Percentiles rank a stretch among this genome's conserved stretches.
Evolutionary conservation across 192 early-diverging fungal species (phyloP).

Genomic region (Entophlyctis luteolus): DNA sequence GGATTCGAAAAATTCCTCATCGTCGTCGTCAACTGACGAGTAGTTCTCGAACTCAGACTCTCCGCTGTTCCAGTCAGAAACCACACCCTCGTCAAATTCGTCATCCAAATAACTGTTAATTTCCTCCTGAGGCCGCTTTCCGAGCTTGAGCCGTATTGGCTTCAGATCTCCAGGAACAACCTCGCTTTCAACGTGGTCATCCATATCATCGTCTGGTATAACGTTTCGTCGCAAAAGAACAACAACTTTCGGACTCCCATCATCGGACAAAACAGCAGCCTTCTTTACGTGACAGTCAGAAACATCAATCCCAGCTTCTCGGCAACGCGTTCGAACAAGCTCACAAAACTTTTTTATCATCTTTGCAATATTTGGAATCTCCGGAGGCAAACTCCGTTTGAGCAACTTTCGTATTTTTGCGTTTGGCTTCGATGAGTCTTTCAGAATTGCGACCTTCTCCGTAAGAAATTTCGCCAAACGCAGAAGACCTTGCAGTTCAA

Average conservation of each 20-base stretch:
- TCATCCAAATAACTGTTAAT: neutral
- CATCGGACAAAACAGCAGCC: neutral
- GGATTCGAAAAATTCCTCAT: constrained; percentile 17
- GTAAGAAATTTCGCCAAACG: constrained; percentile 48
- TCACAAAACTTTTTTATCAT: constrained; percentile 29
- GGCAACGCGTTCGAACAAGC: neutral
- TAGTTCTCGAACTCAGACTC: constrained; percentile 13
- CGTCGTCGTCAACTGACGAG: neutral
- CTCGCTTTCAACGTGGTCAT: neutral
- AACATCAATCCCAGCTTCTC: neutral
- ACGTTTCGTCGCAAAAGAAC: neutral
- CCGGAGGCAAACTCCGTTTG: constrained; percentile 36
- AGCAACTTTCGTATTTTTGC: constrained; percentile 20
- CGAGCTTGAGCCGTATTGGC: neutral
- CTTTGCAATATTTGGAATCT: constrained; percentile 39
- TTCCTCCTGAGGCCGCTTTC: neutral
- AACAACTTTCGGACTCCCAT: neutral
- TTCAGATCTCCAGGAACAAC: neutral
- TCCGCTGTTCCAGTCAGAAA: constrained; percentile 31
- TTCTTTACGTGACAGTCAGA: neutral
- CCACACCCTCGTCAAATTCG: constrained; percentile 10
- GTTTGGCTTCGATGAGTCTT: constrained; percentile 1
- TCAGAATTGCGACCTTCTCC: constrained; percentile 6
- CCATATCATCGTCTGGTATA: neutral
- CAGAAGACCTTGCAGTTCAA: constrained; percentile 57